A percentile compares a stretch with the other conserved stretches of the same genome.
These are phyloP conservation scores for Pleurozium schreberi DNA, from an alignment of 225 moss, liverwort and hornwort species.

Conservation along the genomic window DNA sequence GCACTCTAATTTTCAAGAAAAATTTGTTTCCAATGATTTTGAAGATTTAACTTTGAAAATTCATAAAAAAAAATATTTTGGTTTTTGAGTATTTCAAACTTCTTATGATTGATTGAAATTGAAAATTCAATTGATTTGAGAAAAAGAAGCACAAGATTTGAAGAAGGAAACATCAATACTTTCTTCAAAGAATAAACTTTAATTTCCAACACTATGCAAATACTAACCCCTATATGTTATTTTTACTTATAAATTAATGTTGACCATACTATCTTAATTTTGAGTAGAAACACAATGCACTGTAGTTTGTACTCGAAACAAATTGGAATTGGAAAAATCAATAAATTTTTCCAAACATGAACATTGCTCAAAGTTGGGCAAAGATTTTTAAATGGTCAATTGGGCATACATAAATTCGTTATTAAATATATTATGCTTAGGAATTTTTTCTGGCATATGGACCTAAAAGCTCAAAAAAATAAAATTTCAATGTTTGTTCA, in stretches of 20 bases:
- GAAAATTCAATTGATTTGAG: too few species aligned
- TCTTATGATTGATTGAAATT: background rate
- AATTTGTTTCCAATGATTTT: background rate
- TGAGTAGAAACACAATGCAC: background rate
- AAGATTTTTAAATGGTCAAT: fast-evolving
- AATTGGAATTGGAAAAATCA: background rate
- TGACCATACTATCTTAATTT: background rate
- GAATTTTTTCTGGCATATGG: too few species aligned
- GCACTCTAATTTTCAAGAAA: background rate
- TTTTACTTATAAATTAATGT: background rate
- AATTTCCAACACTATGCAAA: too few species aligned
- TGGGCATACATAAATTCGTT: fast-evolving
- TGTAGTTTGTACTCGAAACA: background rate
- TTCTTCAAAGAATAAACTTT: background rate
- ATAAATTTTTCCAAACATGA: fast-evolving
- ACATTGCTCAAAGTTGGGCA: background rate
- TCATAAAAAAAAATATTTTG: background rate
- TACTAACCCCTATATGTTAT: fast-evolving
- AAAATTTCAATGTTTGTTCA: too few species aligned
- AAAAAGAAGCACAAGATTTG: background rate
- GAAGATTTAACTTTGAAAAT: background rate
- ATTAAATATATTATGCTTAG: too few species aligned
- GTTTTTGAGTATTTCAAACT: background rate
- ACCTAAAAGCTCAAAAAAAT: fast-evolving
- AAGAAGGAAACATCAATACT: background rate